Conservation (phyloP, 2,329 filamentous ascomycete genomes). For the Phaeosphaeria sp. region DNA sequence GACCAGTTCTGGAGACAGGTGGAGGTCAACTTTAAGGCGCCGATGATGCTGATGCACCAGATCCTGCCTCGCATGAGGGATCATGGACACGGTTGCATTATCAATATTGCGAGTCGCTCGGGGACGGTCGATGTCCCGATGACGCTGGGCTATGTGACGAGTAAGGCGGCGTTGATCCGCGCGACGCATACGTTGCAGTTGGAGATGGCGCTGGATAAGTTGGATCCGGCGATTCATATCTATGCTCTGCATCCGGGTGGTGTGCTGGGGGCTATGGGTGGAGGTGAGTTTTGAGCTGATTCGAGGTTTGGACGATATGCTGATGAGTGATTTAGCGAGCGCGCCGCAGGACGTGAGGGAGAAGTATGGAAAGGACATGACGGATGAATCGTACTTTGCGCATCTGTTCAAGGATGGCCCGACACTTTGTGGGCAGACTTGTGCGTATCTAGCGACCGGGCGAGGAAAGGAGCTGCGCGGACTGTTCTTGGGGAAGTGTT, state of each 20-base stretch:
- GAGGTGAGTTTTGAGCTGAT: slow-evolving; percentile 22
- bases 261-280: slow-evolving; percentile 35
- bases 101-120: slow-evolving; percentile 38
- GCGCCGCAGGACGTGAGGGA: slow-evolving; percentile 30
- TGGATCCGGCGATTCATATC: slow-evolving; percentile 36
- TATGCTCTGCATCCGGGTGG: slow-evolving; percentile 43
- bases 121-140: slow-evolving; percentile 42
- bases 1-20: slow-evolving; percentile 38
- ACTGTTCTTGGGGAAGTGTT: slow-evolving; percentile 29
- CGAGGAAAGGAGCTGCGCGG: slow-evolving; percentile 37
- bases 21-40: slow-evolving; percentile 44
- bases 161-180: slow-evolving; percentile 37
- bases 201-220: slow-evolving; percentile 36
- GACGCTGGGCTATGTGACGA: slow-evolving; percentile 38
- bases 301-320: no score
- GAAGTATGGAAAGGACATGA: slow-evolving; percentile 33
- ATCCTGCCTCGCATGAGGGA: slow-evolving; percentile 31
- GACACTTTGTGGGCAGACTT: slow-evolving; percentile 38
- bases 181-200: slow-evolving; percentile 39
- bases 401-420: slow-evolving; percentile 37
- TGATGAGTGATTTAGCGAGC: slow-evolving; percentile 19
- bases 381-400: slow-evolving; percentile 33
- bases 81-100: slow-evolving; percentile 37
- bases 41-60: slow-evolving; percentile 33
- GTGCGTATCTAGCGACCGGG: slow-evolving; percentile 36